Conservation (phyloP, 1,284 basidiomycete genomes). For the Gymnopus androsaceus region DNA sequence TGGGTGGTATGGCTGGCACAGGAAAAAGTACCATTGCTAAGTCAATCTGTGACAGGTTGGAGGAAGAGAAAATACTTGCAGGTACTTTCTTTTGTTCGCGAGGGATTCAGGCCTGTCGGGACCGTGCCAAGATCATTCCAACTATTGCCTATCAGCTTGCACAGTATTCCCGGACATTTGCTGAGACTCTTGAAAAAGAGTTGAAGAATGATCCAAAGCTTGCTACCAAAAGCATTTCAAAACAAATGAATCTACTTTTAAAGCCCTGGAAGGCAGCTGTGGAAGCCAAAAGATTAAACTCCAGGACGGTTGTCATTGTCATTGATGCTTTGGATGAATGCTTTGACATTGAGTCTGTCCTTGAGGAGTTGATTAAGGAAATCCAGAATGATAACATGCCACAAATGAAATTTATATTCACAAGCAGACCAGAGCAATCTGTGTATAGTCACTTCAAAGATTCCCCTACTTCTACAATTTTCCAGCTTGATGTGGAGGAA, state of each 20-base stretch:
- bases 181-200: not conserved
- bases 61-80: slow-evolving; percentile 4
- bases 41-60: not conserved
- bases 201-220: not conserved
- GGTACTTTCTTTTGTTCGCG: slow-evolving; percentile 8
- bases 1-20: no score
- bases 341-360: not conserved
- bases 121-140: not conserved
- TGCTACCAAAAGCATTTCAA: not conserved
- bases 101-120: not conserved
- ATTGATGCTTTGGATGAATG: slow-evolving; percentile 9
- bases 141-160: slow-evolving; percentile 10
- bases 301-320: not conserved
- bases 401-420: slow-evolving; percentile 3
- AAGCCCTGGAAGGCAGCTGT: not conserved
- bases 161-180: slow-evolving; percentile 6
- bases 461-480: not conserved
- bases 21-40: not conserved
- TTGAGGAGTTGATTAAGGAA: not conserved
- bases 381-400: not conserved
- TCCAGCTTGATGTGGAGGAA: not conserved
- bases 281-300: not conserved
- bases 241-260: not conserved
- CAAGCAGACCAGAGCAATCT: not conserved
- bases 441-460: not conserved